A percentile compares a stretch with the other conserved stretches of the same genome.
These are phyloP conservation scores for Spathaspora boniae DNA, from an alignment of 805 yeast species.

Conservation along the genomic window DNA sequence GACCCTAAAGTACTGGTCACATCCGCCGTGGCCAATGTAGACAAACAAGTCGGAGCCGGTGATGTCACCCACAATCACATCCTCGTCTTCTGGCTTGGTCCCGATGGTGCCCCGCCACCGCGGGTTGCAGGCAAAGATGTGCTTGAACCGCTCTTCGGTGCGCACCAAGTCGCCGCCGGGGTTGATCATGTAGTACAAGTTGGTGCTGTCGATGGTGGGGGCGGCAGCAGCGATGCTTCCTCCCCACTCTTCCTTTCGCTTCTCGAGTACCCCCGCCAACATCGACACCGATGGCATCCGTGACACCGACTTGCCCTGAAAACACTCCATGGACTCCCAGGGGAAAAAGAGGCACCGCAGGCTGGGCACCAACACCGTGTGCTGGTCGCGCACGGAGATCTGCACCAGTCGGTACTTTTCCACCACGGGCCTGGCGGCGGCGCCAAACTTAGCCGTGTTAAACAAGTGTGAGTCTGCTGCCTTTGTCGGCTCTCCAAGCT, in stretches of 20 bases:
- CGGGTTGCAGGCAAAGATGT: conserved; percentile 11
- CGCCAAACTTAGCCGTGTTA: too few relatives aligned
- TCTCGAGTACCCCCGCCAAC: conserved; percentile 36
- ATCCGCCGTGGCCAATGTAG: conserved; percentile 95
- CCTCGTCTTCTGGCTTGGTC: conserved; percentile 52
- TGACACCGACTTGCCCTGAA: conserved; percentile 56
- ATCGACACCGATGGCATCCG: conserved; percentile 65
- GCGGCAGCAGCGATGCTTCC: too few relatives aligned
- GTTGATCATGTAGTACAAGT: conserved; percentile 55
- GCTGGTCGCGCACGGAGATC: conserved; percentile 38
- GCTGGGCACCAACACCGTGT: conserved; percentile 69
- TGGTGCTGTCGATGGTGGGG: conserved; percentile 1
- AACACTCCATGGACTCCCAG: conserved; percentile 77
- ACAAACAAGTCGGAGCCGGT: conserved; percentile 47
- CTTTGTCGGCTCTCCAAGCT: too few relatives aligned
- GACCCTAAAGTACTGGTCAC: conserved; percentile 74
- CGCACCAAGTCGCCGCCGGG: conserved; percentile 75
- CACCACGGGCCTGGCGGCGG: conserved; percentile 48
- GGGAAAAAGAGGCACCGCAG: conserved; percentile 69
- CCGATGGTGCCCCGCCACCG: conserved; percentile 47
- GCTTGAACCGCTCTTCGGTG: conserved; percentile 54
- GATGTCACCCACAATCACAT: conserved; percentile 45
- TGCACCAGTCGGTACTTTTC: conserved; percentile 18
- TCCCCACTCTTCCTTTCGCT: too few relatives aligned
- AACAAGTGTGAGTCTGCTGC: too few relatives aligned